A percentile compares a stretch with the other conserved stretches of the same genome.
phyloP scores from a whole-genome alignment of 1,139 yeast species.

The Kluyveromyces marxianus region DNA sequence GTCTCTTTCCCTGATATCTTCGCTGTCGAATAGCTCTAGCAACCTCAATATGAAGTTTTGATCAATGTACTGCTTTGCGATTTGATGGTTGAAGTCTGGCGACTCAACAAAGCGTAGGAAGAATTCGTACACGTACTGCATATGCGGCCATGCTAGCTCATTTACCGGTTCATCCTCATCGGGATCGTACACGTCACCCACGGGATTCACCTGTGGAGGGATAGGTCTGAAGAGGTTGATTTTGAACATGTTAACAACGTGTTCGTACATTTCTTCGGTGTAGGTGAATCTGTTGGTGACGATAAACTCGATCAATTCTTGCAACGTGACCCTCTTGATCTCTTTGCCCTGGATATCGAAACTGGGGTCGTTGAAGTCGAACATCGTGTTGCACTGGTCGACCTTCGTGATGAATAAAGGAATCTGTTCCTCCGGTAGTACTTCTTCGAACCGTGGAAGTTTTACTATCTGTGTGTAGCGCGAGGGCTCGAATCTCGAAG shows the following conservation, averaged over 20 bases:
- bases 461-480: slow-evolving; percentile 68
- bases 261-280: slow-evolving; percentile 85
- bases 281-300: slow-evolving; percentile 74
- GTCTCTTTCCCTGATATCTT: slow-evolving; percentile 94
- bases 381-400: slow-evolving; percentile 90
- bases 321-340: slow-evolving; percentile 75
- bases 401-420: slow-evolving; percentile 79
- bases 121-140: slow-evolving; percentile 94
- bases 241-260: slow-evolving; percentile 85
- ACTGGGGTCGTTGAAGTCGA: slow-evolving; percentile 91
- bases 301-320: slow-evolving; percentile 83
- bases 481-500: slow-evolving; percentile 85
- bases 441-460: slow-evolving; percentile 86
- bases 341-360: slow-evolving; percentile 90
- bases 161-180: slow-evolving; percentile 98
- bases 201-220: slow-evolving; percentile 96
- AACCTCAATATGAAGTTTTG: slow-evolving; percentile 77
- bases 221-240: slow-evolving; percentile 87
- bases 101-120: slow-evolving; percentile 88
- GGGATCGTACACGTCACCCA: slow-evolving; percentile 94
- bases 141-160: slow-evolving; percentile 98
- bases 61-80: slow-evolving; percentile 90
- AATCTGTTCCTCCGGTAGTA: slow-evolving; percentile 76
- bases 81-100: slow-evolving; percentile 88
- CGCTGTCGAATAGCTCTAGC: slow-evolving; percentile 87